Evolutionary conservation across 116 monocot genomes (phyloP), one percentile per base, ranked within the genome.

Genomic region (Dioscorea cayenensis): DNA sequence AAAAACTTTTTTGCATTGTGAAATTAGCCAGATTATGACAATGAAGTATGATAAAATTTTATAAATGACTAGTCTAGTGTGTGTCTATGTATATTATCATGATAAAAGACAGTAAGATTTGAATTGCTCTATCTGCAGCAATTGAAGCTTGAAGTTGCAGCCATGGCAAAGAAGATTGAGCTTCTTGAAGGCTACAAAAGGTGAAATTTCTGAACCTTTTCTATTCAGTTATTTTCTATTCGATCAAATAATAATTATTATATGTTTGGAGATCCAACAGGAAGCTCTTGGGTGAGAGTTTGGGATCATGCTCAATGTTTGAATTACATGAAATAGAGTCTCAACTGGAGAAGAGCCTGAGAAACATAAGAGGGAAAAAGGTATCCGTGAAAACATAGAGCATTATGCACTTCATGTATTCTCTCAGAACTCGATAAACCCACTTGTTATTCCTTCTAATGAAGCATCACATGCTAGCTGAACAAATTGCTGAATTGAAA

Each of bases 301-400:
- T 90, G 36, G 81, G 72, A 66, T 77, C 84, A 32, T 81, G 88
- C 60, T 83, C 87, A 2, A 13, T 73, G 10, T 71, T 77, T 17
- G 91, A 91, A 69, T 72, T 91, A 27, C 77, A 77, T 69, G 76
- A 88, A 49, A 58, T 85, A 48, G 88, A 91, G 71, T 60, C 22
- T 23, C 83, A 77, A 60, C 55, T 91, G 4, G 91, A 91, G 64
- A 66, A 70, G 52, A 88, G 88, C 79, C 64, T 91, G 14, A 67
- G 51, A 13, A 83, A 68, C 49, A 77, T 85, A 11, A 88, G 91
- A 71, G 61, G 60, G 55, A 78, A 73, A 55, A 91, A 91, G 91
- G 91, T 25, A 25, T 1, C 25, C 25, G 25, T 85, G 59, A 32
- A 32, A 32, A 9, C 6, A 49, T 3, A 22, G 7, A 49, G 66